Evolutionary conservation across 2,329 filamentous ascomycete genomes (phyloP), one percentile per base, ranked within the genome.

Genomic region (Pseudocercospora macadamiae): DNA sequence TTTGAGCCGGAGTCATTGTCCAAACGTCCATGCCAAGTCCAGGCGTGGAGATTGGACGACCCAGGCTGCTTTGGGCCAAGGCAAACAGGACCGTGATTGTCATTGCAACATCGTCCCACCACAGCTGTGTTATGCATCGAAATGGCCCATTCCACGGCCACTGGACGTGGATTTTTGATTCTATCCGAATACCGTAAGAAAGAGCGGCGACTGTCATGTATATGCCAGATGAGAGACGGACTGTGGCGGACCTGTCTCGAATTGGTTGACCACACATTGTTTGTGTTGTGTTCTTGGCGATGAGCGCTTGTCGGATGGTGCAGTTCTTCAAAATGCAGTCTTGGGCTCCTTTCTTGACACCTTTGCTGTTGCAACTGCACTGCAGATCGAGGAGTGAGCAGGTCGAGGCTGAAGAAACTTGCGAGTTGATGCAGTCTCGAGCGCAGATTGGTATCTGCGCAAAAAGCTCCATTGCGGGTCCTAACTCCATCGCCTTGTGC

Each of bases 11-110:
- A n/a, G 54, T 51, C 10, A 63, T 16, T 12, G 61, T 63, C 57
- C 61, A 63, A 14, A 63, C 52, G 32, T 65, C 64, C 26, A 58
- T 60, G 1, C 63, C 64, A 5, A 69, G 59, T 9, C 68, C 68
- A 7, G 57, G 34, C 6, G 64, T 54, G 12, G 47, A 54, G 9
- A 30, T 23, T 12, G 39, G 30, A 5, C 23, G 36, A n/a, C 25
- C 21, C 9, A 28, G 16, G 16, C 8, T 32, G 21, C 18, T 42
- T 18, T 53, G 32, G 19, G 34, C 51, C 18, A 61, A 52, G 26
- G 58, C 47, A 14, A 63, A 48, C 12, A 57, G 19, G 37, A 65
- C 45, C 18, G 57, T 61, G 19, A 63, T 39, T 5, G 51, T 54
- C 30, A 65, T 61, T 1, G 59, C 54, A 6, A 57, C 56, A 36